These are phyloP conservation scores for Suhomyces yuchorum DNA, from an alignment of 1,139 yeast genomes.

Conservation along the genomic window DNA sequence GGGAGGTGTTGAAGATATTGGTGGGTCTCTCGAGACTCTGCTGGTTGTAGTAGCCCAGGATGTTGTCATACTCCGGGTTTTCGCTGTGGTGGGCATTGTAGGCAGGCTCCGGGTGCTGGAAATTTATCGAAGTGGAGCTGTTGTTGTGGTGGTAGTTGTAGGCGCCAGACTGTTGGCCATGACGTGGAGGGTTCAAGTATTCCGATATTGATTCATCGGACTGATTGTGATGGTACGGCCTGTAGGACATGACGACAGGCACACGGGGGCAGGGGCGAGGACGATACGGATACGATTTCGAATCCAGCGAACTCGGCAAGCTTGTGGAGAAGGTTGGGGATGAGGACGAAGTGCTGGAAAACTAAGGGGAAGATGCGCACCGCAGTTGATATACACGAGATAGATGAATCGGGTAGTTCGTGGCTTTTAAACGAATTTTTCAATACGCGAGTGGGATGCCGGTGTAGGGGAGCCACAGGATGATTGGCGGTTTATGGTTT, in stretches of 20 bases:
- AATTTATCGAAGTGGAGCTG: conserved; percentile 30
- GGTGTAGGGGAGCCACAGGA: neutral
- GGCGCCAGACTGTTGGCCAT: conserved; percentile 23
- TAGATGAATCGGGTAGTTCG: neutral
- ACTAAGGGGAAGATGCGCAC: neutral
- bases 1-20: conserved; percentile 30
- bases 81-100: conserved; percentile 18
- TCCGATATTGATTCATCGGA: conserved; percentile 17
- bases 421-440: conserved; percentile 3
- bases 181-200: conserved; percentile 18
- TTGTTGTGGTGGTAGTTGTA: conserved; percentile 22
- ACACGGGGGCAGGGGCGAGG: neutral
- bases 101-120: conserved; percentile 39
- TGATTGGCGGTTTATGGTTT: neutral
- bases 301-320: neutral
- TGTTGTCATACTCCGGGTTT: conserved; percentile 25
- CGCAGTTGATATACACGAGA: neutral
- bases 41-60: conserved; percentile 19
- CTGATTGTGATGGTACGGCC: conserved; percentile 9
- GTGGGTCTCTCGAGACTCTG: conserved; percentile 21
- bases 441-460: neutral
- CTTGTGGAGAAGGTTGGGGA: neutral
- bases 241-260: conserved; percentile 3
- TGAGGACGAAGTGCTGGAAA: neutral
- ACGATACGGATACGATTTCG: neutral